Evolutionary conservation across 768 basidiomycete species (phyloP).

Genomic region (Amanita rubescens): DNA sequence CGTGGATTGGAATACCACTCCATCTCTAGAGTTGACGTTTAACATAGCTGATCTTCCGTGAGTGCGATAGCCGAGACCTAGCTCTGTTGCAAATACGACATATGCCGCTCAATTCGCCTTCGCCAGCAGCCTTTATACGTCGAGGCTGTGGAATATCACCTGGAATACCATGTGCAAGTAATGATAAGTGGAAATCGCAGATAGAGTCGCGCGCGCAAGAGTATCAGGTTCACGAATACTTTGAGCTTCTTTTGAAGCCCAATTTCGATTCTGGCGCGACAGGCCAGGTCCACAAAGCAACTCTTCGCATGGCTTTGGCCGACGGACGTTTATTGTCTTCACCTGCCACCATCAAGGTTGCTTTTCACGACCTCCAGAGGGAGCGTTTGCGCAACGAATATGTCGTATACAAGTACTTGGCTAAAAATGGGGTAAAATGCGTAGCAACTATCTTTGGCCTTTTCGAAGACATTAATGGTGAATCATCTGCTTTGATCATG

Average conservation of each 20-base stretch:
- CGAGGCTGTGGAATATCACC: background rate
- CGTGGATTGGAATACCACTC: background rate
- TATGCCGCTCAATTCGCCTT: background rate
- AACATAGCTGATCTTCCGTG: background rate
- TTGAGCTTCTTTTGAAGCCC: background rate
- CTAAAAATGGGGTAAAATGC: background rate
- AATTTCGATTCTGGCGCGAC: background rate
- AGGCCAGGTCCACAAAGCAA: background rate
- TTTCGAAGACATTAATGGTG: background rate
- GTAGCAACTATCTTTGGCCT: background rate
- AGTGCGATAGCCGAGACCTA: background rate
- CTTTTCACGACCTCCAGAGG: background rate
- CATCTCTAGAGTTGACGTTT: background rate
- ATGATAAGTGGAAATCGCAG: background rate
- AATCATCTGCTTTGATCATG: background rate
- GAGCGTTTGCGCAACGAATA: background rate
- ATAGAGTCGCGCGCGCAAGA: background rate
- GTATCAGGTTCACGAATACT: background rate
- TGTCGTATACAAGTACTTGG: background rate
- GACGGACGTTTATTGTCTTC: background rate
- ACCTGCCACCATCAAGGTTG: background rate
- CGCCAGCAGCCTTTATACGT: background rate
- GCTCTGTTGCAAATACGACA: background rate
- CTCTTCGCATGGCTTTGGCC: background rate
- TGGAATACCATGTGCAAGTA: background rate